Conservation (phyloP, 108 stramenopile genomes). For the Aurantiochytrium sp. region DNA sequence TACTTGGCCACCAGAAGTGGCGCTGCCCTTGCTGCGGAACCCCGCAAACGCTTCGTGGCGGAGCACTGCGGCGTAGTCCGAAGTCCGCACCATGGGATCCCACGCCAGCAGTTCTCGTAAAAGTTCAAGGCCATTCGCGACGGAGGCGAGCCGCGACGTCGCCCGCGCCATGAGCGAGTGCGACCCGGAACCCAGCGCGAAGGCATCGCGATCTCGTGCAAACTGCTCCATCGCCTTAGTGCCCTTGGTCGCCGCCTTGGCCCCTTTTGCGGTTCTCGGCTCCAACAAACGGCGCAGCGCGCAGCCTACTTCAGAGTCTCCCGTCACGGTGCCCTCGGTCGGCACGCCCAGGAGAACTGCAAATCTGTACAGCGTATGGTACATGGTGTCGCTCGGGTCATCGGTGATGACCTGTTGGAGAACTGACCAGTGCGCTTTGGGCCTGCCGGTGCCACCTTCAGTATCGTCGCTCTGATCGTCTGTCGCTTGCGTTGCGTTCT, state of each 20-base stretch:
- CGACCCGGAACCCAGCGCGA: background rate
- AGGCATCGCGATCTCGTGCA: background rate
- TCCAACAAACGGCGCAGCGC: background rate
- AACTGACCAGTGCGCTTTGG: background rate
- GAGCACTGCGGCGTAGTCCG: background rate
- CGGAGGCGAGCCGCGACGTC: background rate
- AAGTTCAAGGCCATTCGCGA: background rate
- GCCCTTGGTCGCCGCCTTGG: background rate
- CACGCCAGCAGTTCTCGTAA: background rate
- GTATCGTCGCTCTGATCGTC: no score
- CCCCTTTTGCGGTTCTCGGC: background rate
- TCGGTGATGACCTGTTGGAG: constrained; percentile 58
- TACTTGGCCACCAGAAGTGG: no score
- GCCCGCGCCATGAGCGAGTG: background rate
- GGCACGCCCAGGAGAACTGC: constrained; percentile 63
- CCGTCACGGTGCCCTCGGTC: background rate
- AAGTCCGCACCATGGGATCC: background rate
- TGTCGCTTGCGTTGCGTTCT: no score
- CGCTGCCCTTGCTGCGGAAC: no score
- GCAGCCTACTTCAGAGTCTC: background rate
- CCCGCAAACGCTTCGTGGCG: background rate
- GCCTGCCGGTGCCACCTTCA: no score
- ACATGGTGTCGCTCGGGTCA: constrained; percentile 72
- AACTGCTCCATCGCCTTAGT: constrained; percentile 1
- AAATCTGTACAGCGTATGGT: constrained; percentile 86